Conservation (phyloP, 2,329 filamentous ascomycete genomes). For the Aphanocladium album region DNA sequence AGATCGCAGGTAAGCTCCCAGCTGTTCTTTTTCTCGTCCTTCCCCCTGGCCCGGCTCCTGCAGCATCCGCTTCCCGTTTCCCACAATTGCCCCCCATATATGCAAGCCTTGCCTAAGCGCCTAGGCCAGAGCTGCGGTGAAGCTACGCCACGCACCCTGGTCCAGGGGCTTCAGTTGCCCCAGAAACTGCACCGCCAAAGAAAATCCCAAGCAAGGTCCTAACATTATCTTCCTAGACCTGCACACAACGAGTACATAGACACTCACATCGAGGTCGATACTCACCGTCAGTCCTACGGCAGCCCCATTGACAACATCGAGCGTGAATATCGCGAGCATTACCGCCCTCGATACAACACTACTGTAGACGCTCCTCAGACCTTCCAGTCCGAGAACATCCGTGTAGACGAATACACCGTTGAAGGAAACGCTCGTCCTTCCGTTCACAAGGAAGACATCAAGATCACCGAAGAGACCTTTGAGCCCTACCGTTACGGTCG, state of each 20-base stretch:
- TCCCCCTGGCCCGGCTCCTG: slow-evolving; percentile 14
- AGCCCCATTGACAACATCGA: slow-evolving; percentile 59
- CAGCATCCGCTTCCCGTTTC: slow-evolving; percentile 10
- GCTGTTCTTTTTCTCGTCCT: slow-evolving; percentile 6
- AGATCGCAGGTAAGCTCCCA: slow-evolving; percentile 47
- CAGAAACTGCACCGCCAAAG: not conserved
- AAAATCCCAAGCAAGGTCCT: not conserved
- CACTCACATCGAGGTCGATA: slow-evolving; percentile 62
- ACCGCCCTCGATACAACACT: slow-evolving; percentile 45
- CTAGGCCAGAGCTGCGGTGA: slow-evolving; percentile 9
- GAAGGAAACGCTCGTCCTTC: slow-evolving; percentile 31
- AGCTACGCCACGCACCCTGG: slow-evolving; percentile 1
- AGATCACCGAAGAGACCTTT: slow-evolving; percentile 62
- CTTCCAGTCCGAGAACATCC: slow-evolving; percentile 24
- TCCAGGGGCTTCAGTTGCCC: slow-evolving; percentile 8
- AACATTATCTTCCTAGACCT: slow-evolving; percentile 23
- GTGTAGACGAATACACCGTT: slow-evolving; percentile 34
- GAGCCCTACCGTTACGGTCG: slow-evolving; percentile 44
- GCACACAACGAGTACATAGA: slow-evolving; percentile 49
- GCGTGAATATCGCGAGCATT: slow-evolving; percentile 60
- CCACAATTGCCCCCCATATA: not conserved
- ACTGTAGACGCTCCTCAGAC: slow-evolving; percentile 27
- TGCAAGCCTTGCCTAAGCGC: slow-evolving; percentile 10
- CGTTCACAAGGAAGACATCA: slow-evolving; percentile 51
- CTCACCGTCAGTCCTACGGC: slow-evolving; percentile 42